Percentiles rank a stretch among this genome's conserved stretches.
Evolutionary conservation across 108 stramenopile genomes (phyloP).

Genomic region (Pseudonitzschia delicatissima): DNA sequence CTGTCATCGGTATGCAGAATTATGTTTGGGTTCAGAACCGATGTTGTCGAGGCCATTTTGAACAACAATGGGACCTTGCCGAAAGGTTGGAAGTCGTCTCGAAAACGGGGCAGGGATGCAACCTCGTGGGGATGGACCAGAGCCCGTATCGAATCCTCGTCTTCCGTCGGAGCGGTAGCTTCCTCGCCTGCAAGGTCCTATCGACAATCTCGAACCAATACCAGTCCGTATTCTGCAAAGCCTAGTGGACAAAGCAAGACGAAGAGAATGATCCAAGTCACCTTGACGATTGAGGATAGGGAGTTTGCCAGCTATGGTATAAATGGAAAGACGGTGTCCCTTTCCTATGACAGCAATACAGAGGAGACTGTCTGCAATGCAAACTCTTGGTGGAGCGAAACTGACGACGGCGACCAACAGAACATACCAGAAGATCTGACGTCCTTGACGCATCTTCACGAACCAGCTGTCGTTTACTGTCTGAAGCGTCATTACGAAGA

Average conservation of each 20-base stretch:
- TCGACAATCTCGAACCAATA: slow-evolving; percentile 8
- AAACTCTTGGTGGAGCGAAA: slow-evolving; percentile 49
- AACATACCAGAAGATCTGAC: slow-evolving; percentile 63
- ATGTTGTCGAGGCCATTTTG: slow-evolving; percentile 38
- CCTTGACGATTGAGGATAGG: slow-evolving; percentile 35
- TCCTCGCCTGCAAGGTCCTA: background rate
- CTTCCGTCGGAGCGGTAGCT: background rate
- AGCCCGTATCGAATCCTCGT: slow-evolving; percentile 27
- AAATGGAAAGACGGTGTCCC: slow-evolving; percentile 33
- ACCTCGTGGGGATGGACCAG: slow-evolving; percentile 43
- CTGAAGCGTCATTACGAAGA: slow-evolving; percentile 53
- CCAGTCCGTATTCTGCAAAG: background rate
- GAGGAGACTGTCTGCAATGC: slow-evolving; percentile 36
- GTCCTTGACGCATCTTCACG: slow-evolving; percentile 78
- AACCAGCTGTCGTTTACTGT: slow-evolving; percentile 82
- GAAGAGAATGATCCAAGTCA: slow-evolving; percentile 15
- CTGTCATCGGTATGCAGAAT: background rate
- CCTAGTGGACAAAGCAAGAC: background rate
- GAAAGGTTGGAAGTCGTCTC: slow-evolving; percentile 33
- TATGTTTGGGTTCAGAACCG: slow-evolving; percentile 54
- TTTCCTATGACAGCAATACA: slow-evolving; percentile 38
- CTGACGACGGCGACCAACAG: background rate
- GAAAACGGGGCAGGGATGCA: slow-evolving; percentile 34
- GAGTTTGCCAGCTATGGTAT: slow-evolving; percentile 34
- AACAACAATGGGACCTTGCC: slow-evolving; percentile 38